phyloP scores from a whole-genome alignment of 2,329 filamentous ascomycete species.

The Penicillium sp. region DNA sequence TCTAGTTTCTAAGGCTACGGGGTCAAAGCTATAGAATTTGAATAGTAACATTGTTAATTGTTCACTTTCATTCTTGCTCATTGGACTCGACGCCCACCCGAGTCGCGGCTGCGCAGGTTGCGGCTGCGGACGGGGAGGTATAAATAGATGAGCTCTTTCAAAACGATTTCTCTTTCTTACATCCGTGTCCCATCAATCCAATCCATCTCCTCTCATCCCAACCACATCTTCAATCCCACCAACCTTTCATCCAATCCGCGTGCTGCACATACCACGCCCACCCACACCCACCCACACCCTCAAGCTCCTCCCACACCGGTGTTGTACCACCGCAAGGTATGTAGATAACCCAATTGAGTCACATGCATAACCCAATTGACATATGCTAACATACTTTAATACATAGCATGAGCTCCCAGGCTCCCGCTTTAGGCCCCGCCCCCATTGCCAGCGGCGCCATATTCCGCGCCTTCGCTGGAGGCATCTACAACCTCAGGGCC shows the following conservation, averaged over 20 bases:
- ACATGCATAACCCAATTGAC: not conserved
- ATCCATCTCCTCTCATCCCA: too few species aligned
- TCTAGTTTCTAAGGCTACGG: slow-evolving; percentile 31
- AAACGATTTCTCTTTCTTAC: not conserved
- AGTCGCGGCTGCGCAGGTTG: not conserved
- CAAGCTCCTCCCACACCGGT: not conserved
- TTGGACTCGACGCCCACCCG: not conserved
- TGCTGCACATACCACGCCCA: too few species aligned
- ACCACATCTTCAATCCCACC: not conserved
- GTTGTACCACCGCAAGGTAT: not conserved
- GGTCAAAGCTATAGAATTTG: slow-evolving; percentile 11
- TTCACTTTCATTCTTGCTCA: not conserved
- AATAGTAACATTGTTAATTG: not conserved
- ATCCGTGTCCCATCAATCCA: not conserved
- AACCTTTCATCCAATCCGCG: not conserved
- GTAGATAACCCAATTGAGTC: not conserved
- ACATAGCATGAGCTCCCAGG: not conserved
- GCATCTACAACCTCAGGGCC: not conserved
- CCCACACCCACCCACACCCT: not conserved
- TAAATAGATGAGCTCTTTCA: not conserved
- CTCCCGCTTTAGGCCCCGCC: too few species aligned
- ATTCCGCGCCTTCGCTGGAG: not conserved
- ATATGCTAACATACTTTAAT: not conserved
- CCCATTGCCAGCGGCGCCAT: too few species aligned
- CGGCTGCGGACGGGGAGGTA: not conserved